Percentiles rank a stretch among this genome's conserved stretches.
phyloP scores from a whole-genome alignment of 805 yeast species.

The Cyberlindnera saturnus region DNA sequence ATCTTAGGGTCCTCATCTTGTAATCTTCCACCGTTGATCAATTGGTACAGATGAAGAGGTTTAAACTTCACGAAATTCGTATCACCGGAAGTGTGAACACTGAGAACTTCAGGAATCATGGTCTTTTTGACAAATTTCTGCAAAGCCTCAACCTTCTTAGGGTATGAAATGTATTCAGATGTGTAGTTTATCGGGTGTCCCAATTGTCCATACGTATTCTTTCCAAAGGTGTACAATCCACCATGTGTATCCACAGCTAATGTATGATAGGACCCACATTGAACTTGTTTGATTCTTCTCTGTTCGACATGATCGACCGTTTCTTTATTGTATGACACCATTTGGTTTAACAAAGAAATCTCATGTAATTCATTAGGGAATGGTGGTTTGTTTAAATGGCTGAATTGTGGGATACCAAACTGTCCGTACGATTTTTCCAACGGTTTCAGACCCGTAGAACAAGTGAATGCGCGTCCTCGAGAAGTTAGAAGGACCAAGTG shows the following conservation, averaged over 20 bases:
- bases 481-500: constrained; percentile 45
- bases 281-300: constrained; percentile 51
- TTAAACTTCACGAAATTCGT: constrained; percentile 48
- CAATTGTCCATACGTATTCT: constrained; percentile 78
- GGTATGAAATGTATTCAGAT: constrained; percentile 65
- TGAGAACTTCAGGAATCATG: constrained; percentile 40
- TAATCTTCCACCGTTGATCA: constrained; percentile 18
- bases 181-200: constrained; percentile 63
- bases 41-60: constrained; percentile 24
- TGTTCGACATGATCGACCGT: constrained; percentile 20
- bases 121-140: constrained; percentile 34
- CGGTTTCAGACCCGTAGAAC: constrained; percentile 46
- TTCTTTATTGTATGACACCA: constrained; percentile 19
- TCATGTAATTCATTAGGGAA: constrained; percentile 42
- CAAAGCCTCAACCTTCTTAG: constrained; percentile 45
- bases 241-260: constrained; percentile 65
- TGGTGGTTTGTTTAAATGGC: constrained; percentile 60
- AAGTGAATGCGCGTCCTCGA: constrained; percentile 6
- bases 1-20: constrained; percentile 25
- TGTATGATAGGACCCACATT: constrained; percentile 71
- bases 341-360: constrained; percentile 45
- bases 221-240: constrained; percentile 76
- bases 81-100: constrained; percentile 66
- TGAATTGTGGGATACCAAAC: constrained; percentile 68
- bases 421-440: constrained; percentile 57